Base-by-base conservation (phyloP, 176 grass and related monocot species). In the Phyllostachys edulis region DNA sequence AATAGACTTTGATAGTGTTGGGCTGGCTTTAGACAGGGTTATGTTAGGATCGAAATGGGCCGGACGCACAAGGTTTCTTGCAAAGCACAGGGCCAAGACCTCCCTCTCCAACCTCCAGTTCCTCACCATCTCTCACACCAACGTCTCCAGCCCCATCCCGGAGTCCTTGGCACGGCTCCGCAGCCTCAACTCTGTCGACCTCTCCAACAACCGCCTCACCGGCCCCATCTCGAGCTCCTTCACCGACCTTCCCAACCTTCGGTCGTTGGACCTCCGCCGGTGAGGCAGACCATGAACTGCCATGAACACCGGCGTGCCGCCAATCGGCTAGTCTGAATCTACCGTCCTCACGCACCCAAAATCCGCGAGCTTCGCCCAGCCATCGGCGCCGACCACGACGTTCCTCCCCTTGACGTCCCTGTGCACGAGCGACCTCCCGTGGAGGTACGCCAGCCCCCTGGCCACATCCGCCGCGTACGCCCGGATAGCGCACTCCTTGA, bases 331-430 rank as follows among this genome's bases (percentile, higher is more conserved):
- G 42, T 26, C 74, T 47, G 44, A 32, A 0, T 17, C 78, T 9
- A 7, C 47, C 7, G 1, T 40, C 73, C 81, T 65, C 17, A 90
- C 92, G 77, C 92, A 97, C 0, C 94, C 90, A 27, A 97, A 91
- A 63, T 94, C 94, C 10, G 90, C 88, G 29, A 97, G 80, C 88
- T 84, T 97, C 10, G 90, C 88, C 0, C 84, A 68, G 15, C 90
- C 90, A 37, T 92, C 87, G 82, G 89, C 88, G 69, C 87, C 85
- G 24, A 97, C 59, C 61, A 97, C 59, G n/a, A 97, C 41, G 88
- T 97, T 94, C 34, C 79, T 63, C 26, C 45, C 75, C 86, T 97
- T 97, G 18, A 94, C 74, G 64, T 92, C 94, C 29, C 91, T 82
- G 86, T 97, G 91, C 4, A 88, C 85, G n/a, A 97, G 74, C 41